A percentile compares a stretch with the other conserved stretches of the same genome.
Evolutionary conservation across 352 stramenopile species (phyloP).

Genomic region (Plasmopara viticola): DNA sequence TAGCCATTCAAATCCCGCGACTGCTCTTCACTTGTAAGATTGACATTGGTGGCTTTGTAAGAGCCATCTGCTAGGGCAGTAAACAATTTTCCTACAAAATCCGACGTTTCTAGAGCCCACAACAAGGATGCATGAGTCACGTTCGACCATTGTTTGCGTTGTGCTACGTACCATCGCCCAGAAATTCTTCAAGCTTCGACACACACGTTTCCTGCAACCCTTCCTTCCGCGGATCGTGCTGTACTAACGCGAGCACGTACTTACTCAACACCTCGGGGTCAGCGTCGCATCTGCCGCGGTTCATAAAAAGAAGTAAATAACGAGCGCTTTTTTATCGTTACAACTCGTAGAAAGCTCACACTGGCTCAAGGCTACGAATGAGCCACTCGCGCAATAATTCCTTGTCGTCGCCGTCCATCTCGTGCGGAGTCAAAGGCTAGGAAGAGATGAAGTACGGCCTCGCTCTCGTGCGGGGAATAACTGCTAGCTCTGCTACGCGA

Average conservation of each 20-base stretch:
- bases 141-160: neutral
- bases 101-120: slow-evolving; percentile 44
- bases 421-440: slow-evolving; percentile 3
- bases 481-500: slow-evolving; percentile 8
- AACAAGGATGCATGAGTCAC: slow-evolving; percentile 4
- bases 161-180: slow-evolving; percentile 58
- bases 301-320: slow-evolving; percentile 2
- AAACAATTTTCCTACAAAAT: slow-evolving; percentile 72
- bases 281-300: slow-evolving; percentile 56
- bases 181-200: slow-evolving; percentile 78
- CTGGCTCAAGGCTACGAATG: slow-evolving; percentile 74
- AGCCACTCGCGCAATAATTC: slow-evolving; percentile 85
- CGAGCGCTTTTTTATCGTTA: neutral
- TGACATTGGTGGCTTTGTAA: slow-evolving; percentile 36
- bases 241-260: slow-evolving; percentile 80
- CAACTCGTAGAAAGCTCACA: slow-evolving; percentile 35
- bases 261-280: slow-evolving; percentile 84
- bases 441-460: slow-evolving; percentile 2
- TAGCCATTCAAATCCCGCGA: slow-evolving; percentile 8
- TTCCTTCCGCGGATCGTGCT: slow-evolving; percentile 71
- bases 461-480: slow-evolving; percentile 11
- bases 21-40: slow-evolving; percentile 15
- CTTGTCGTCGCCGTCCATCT: slow-evolving; percentile 72
- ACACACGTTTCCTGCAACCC: slow-evolving; percentile 66
- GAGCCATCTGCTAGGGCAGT: slow-evolving; percentile 50